Percentiles rank a stretch among this genome's conserved stretches.
Conservation (phyloP, 257 asterid genomes). For the Galeopsis tetrahit region DNA sequence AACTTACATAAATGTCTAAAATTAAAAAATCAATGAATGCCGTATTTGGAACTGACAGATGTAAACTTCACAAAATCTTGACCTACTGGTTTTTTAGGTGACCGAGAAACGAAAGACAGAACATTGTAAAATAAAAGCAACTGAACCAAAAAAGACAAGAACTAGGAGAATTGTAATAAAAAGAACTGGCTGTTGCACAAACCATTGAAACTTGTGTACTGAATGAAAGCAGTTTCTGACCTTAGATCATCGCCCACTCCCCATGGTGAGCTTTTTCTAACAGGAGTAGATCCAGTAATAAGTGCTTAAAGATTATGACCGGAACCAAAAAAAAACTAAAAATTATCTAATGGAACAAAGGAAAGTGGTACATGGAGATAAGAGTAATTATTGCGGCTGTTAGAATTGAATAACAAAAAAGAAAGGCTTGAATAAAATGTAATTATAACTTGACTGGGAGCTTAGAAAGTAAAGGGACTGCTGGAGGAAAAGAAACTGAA, state of each 20-base stretch:
- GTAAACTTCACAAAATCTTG: constrained; percentile 8
- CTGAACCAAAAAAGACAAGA: constrained; percentile 27
- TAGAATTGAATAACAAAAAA: constrained; percentile 28
- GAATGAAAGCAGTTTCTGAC: constrained; percentile 52
- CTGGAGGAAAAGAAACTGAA: constrained; percentile 44
- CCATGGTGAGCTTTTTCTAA: constrained; percentile 43
- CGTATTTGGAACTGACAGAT: neutral
- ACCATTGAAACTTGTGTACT: constrained; percentile 38
- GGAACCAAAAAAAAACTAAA: constrained; percentile 26
- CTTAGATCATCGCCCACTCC: constrained; percentile 40
- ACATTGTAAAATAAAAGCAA: constrained; percentile 22
- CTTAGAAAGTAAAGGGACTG: constrained; percentile 45
- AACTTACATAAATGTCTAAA: neutral
- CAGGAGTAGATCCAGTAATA: constrained; percentile 36
- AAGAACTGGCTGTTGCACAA: constrained; percentile 31
- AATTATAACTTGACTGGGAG: constrained; percentile 48
- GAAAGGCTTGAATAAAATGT: constrained; percentile 44
- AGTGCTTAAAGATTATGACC: constrained; percentile 39
- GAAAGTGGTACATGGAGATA: constrained; percentile 39
- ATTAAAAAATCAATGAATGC: neutral
- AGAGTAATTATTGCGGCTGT: constrained; percentile 38
- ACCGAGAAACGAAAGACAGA: neutral
- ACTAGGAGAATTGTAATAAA: constrained; percentile 27
- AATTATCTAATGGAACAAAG: constrained; percentile 38
- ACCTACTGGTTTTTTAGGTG: constrained; percentile 23